Conservation (phyloP, 1,284 basidiomycete genomes). For the Rhodofomes roseus region DNA sequence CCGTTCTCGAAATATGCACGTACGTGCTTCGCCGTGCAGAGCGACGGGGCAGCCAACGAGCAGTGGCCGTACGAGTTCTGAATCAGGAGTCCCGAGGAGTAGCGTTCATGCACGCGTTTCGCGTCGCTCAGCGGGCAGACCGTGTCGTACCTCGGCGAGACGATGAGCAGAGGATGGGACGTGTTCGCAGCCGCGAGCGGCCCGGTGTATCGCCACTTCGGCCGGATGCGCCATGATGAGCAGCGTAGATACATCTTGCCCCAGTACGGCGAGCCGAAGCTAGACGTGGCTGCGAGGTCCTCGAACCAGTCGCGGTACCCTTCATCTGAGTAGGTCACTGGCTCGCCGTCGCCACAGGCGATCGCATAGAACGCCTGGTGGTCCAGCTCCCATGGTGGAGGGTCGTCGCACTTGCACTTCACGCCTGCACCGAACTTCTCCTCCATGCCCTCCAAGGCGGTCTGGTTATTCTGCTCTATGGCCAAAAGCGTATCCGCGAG, state of each 20-base stretch:
- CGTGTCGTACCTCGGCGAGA: conserved; percentile 18
- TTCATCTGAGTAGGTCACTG: conserved; percentile 16
- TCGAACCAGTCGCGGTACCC: conserved; percentile 15
- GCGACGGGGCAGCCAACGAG: conserved; percentile 37
- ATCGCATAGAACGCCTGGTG: conserved; percentile 31
- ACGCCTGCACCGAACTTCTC: conserved; percentile 20
- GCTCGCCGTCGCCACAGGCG: conserved; percentile 39
- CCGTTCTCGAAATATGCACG: conserved; percentile 40
- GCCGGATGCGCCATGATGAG: conserved; percentile 12
- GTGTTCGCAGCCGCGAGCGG: conserved; percentile 16
- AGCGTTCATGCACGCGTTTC: conserved; percentile 13
- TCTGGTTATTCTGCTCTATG: conserved; percentile 33
- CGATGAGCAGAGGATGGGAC: conserved; percentile 26
- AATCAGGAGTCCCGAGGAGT: conserved; percentile 16
- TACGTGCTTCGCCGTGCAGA: conserved; percentile 40
- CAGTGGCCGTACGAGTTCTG: conserved; percentile 33
- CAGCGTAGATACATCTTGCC: conserved; percentile 11
- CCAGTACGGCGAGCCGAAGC: conserved; percentile 22
- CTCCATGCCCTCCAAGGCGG: conserved; percentile 24
- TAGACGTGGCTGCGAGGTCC: conserved; percentile 32
- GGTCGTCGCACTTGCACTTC: conserved; percentile 27
- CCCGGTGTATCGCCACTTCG: conserved; percentile 16
- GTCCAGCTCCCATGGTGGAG: conserved; percentile 11
- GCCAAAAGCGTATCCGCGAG: conserved; percentile 37
- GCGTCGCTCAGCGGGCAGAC: conserved; percentile 17